Conservation (phyloP, 1,139 yeast genomes). For the Groenewaldozyma sp. region DNA sequence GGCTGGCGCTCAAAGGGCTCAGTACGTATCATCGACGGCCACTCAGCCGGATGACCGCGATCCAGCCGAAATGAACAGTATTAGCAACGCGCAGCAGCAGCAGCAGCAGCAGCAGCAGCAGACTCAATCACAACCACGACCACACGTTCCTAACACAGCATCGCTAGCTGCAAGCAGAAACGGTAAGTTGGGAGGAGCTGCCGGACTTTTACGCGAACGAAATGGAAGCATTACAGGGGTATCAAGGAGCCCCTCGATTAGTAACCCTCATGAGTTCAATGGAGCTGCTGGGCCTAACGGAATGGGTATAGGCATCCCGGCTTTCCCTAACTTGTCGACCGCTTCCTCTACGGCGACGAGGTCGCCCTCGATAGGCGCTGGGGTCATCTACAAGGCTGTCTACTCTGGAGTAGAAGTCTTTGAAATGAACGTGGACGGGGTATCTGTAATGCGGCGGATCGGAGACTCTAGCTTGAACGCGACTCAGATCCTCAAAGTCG, state of each 20-base stretch:
- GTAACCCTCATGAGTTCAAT: background rate
- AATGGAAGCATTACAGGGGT: background rate
- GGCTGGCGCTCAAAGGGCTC: slow-evolving; percentile 3
- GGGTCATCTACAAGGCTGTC: slow-evolving; percentile 14
- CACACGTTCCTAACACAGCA: background rate
- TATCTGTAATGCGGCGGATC: slow-evolving; percentile 74
- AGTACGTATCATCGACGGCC: slow-evolving; percentile 7
- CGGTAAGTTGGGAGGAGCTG: background rate
- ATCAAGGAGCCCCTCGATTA: background rate
- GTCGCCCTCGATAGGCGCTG: slow-evolving; percentile 7
- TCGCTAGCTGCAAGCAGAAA: background rate
- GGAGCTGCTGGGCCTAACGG: background rate
- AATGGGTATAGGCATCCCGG: background rate
- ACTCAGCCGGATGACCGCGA: slow-evolving; percentile 6
- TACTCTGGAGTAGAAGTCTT: slow-evolving; percentile 50
- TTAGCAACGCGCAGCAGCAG: background rate
- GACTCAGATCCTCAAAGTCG: slow-evolving; percentile 90
- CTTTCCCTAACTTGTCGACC: background rate
- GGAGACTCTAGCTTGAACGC: slow-evolving; percentile 84
- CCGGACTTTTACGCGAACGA: too few relatives aligned
- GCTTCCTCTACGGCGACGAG: background rate
- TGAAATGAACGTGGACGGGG: slow-evolving; percentile 68
- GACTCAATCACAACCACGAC: background rate
- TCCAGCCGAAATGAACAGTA: slow-evolving; percentile 1
- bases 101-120: background rate